Evolutionary conservation across 2,329 filamentous ascomycete species (phyloP), one percentile per base, ranked within the genome.

Genomic region (Hypoxylon sp.): DNA sequence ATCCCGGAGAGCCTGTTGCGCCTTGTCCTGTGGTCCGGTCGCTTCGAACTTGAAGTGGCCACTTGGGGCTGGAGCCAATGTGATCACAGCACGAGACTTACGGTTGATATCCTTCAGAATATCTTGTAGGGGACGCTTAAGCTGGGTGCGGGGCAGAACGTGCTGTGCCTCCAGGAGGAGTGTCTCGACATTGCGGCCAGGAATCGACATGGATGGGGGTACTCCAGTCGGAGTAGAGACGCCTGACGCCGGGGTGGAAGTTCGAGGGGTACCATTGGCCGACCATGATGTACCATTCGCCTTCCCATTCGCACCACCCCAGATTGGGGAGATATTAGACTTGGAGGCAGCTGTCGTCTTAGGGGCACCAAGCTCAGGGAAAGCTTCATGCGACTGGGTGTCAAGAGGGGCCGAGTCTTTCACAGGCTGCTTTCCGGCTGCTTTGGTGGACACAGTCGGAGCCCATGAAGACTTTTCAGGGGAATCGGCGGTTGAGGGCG

Each of bases 21-120:
- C 94, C 74, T 92, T 89, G 65, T 97, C 93, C 65, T 91, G 90
- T 63, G 93, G 91, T 63, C 96, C 95, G 71, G 89, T 91, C 51
- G 93, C 94, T 79, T 95, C 92, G 77, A 99, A 97, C 73, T 91
- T 90, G 73, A 94, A 85, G 38, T 87, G 87, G 21, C 92, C 93
- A 70, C 88, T 90, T 69, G 90, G 87, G n/a, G 90, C 89, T 65
- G 88, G 87, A 64, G 88, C 88, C 85, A 94, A 91, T 73, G 91
- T 90, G 72, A 99, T 89, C 73, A 89, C 93, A 64, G 94, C 94
- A 78, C 95, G 94, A 67, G 93, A 97, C 77, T 91, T 93, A 81
- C 91, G 93, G 82, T 97, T 98, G 81, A 98, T 93, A 72, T 98
- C 94, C 78, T 93, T 92, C 76, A 98, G 84, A 71, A 96, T 90